These are phyloP conservation scores for Linum usitatissimum DNA, from an alignment of 345 rosid species.

Conservation along the genomic window DNA sequence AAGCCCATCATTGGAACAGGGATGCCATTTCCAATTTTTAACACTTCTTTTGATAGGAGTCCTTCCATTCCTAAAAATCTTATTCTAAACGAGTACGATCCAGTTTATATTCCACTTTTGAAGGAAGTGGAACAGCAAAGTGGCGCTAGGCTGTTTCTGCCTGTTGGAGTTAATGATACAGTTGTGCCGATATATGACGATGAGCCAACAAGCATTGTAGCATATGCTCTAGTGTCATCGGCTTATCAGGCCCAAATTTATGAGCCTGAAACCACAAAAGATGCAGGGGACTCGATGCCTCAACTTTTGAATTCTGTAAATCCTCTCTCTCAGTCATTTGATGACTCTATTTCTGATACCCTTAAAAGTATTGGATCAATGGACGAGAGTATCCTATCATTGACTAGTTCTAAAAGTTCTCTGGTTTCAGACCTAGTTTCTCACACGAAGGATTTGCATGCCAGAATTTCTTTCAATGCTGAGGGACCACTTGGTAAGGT, in stretches of 20 bases:
- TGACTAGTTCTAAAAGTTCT: conserved; percentile 17
- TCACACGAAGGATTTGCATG: conserved; percentile 19
- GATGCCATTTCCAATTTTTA: conserved; percentile 37
- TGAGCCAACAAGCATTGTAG: conserved; percentile 22
- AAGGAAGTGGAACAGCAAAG: conserved; percentile 12
- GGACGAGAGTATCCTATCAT: conserved; percentile 20
- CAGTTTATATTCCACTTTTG: conserved; percentile 11
- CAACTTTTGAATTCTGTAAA: conserved; percentile 47
- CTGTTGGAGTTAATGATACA: conserved; percentile 17
- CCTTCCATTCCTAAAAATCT: conserved; percentile 41
- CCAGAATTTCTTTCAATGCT: conserved; percentile 4
- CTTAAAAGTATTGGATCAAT: conserved; percentile 17
- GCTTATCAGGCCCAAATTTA: conserved; percentile 42
- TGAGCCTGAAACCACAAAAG: conserved; percentile 49
- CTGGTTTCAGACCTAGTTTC: conserved; percentile 18
- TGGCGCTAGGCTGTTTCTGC: conserved; percentile 15
- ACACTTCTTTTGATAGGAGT: conserved; percentile 32
- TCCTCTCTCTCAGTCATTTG: conserved; percentile 14
- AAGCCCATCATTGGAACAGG: not conserved
- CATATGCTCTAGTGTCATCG: conserved; percentile 21
- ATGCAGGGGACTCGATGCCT: conserved; percentile 35
- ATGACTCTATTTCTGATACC: conserved; percentile 16
- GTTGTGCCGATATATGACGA: conserved; percentile 21
- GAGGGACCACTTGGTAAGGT: conserved; percentile 31
- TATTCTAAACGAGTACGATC: conserved; percentile 28